Evolutionary conservation across 495 filamentous ascomycete species (phyloP).

Genomic region (Astrocystis sublimbata): DNA sequence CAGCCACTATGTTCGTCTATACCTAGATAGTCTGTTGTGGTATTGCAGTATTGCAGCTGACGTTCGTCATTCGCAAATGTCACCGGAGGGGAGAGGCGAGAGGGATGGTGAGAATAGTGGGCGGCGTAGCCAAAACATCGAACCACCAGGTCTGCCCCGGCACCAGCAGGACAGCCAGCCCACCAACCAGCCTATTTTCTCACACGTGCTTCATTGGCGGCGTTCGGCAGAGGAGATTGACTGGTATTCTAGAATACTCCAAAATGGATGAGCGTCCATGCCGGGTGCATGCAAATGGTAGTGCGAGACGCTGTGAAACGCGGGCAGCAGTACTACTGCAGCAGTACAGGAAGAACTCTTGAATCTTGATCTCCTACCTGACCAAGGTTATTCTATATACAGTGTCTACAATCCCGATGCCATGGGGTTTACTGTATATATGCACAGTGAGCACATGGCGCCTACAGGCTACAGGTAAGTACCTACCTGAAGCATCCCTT

Average conservation of each 20-base stretch:
- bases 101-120: background rate
- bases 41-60: conserved; percentile 9
- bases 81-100: too few relatives aligned
- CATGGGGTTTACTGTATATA: too few relatives aligned
- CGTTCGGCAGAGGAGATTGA: conserved; percentile 14
- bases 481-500: too few relatives aligned
- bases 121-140: conserved; percentile 12
- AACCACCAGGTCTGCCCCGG: conserved; percentile 16
- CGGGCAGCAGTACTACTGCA: background rate
- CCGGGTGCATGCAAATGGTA: conserved; percentile 1
- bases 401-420: too few relatives aligned
- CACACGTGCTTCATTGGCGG: conserved; percentile 20
- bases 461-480: too few relatives aligned
- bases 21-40: background rate
- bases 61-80: background rate
- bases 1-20: background rate
- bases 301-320: conserved; percentile 10
- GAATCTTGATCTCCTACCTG: too few relatives aligned
- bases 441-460: too few relatives aligned
- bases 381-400: too few relatives aligned
- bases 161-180: background rate
- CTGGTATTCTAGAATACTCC: conserved; percentile 11
- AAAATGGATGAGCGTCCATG: background rate
- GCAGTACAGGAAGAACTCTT: too few relatives aligned
- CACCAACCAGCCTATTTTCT: background rate